phyloP scores from a whole-genome alignment of 2,329 filamentous ascomycete species.

The Talaromyces verruculosus region DNA sequence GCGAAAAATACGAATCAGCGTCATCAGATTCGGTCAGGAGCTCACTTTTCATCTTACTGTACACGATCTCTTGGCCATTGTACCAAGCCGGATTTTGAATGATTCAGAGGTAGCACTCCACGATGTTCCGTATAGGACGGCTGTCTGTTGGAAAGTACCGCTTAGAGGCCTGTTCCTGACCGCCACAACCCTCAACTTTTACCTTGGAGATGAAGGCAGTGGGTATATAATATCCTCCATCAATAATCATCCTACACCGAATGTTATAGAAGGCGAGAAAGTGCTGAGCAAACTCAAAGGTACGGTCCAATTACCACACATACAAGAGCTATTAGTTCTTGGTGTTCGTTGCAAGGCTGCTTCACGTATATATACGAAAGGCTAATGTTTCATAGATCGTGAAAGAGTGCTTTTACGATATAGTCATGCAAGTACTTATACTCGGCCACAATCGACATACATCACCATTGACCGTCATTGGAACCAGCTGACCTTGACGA shows the following conservation, averaged over 20 bases:
- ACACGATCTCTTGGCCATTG: constrained; percentile 14
- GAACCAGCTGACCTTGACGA: constrained; percentile 1
- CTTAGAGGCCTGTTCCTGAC: constrained; percentile 17
- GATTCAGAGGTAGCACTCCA: constrained; percentile 15
- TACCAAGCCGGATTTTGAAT: constrained; percentile 9
- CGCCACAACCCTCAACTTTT: background rate
- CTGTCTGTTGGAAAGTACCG: constrained; percentile 17
- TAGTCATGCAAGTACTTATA: background rate
- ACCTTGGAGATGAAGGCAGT: background rate
- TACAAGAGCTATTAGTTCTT: background rate
- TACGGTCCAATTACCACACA: background rate
- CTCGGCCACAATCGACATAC: constrained; percentile 2
- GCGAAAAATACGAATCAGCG: background rate
- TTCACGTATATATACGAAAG: background rate
- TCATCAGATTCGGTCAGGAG: constrained; percentile 13
- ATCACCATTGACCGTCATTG: constrained; percentile 18
- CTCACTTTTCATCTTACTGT: constrained; percentile 10
- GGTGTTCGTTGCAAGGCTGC: background rate
- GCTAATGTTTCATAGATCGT: constrained; percentile 6
- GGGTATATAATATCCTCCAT: constrained; percentile 16
- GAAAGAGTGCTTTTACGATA: constrained; percentile 17
- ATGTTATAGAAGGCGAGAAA: constrained; percentile 16
- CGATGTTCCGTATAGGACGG: constrained; percentile 19
- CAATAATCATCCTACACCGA: constrained; percentile 7
- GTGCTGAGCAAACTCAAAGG: constrained; percentile 11